Conservation (phyloP, 2,329 filamentous ascomycete species). For the Didymella keratinophila region DNA sequence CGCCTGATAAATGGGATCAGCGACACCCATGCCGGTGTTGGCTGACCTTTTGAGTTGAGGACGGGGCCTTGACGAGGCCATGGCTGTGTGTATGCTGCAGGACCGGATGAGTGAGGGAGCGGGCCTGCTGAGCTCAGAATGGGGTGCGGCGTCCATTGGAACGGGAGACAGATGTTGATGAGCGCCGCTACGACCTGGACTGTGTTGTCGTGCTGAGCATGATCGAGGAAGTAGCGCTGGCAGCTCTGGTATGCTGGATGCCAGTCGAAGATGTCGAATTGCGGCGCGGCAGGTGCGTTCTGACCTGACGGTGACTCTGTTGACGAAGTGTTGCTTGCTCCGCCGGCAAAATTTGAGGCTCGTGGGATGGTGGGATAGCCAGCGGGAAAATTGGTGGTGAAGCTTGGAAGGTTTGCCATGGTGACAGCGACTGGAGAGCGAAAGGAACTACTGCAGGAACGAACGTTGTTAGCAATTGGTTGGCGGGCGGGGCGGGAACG, state of each 20-base stretch:
- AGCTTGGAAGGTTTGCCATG: constrained; percentile 42
- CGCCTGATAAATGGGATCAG: constrained; percentile 90
- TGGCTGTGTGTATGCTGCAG: constrained; percentile 47
- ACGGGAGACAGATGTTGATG: constrained; percentile 90
- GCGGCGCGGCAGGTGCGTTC: constrained; percentile 37
- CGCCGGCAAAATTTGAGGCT: constrained; percentile 39
- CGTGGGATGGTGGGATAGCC: constrained; percentile 44
- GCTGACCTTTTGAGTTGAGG: constrained; percentile 48
- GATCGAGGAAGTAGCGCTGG: constrained; percentile 88
- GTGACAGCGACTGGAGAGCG: constrained; percentile 10
- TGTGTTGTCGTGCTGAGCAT: constrained; percentile 81
- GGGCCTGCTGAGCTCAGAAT: constrained; percentile 51
- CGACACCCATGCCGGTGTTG: constrained; percentile 63
- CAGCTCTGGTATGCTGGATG: constrained; percentile 90
- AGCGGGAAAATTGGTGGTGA: constrained; percentile 43
- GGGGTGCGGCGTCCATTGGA: constrained; percentile 70
- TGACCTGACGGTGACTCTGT: constrained; percentile 37
- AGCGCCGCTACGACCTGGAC: constrained; percentile 90
- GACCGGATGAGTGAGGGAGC: constrained; percentile 42
- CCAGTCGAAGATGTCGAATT: constrained; percentile 89
- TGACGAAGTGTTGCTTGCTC: constrained; percentile 32
- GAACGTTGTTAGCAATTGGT: constrained; percentile 32
- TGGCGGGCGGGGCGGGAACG: constrained; percentile 28
- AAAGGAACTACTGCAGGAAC: constrained; percentile 41
- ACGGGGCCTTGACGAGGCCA: constrained; percentile 55